Evolutionary conservation across 352 stramenopile genomes (phyloP).

Genomic region (Globisporangium middletonii): DNA sequence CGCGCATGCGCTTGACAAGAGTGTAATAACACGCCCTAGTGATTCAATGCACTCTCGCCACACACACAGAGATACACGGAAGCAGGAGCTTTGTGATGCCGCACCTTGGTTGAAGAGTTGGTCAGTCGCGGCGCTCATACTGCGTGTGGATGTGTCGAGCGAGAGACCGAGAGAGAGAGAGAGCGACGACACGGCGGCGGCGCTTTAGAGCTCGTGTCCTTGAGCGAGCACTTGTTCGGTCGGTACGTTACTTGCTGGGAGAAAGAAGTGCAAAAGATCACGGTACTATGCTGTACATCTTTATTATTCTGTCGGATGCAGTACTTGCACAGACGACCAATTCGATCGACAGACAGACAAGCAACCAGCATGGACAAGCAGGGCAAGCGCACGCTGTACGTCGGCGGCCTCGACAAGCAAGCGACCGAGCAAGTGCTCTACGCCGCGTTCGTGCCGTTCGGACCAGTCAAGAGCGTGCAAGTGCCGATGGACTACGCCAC

Average conservation of each 20-base stretch:
- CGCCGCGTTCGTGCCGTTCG: conserved; percentile 80
- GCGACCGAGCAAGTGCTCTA: conserved; percentile 87
- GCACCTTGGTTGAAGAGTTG: conserved; percentile 83
- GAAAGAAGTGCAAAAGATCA: too few relatives aligned
- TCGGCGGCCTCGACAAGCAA: conserved; percentile 86
- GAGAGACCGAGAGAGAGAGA: neutral
- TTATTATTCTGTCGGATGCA: neutral
- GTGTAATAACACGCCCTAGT: too few relatives aligned
- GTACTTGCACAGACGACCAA: neutral
- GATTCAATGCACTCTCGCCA: too few relatives aligned
- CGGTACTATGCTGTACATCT: neutral
- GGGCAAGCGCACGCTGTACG: conserved; percentile 82
- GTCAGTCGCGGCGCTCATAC: conserved; percentile 78
- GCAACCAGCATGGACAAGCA: conserved; percentile 29
- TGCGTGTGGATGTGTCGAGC: neutral
- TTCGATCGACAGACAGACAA: conserved; percentile 3
- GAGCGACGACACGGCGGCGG: neutral
- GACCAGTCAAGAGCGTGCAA: conserved; percentile 73
- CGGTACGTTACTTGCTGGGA: too few relatives aligned
- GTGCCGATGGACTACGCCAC: conserved; percentile 65
- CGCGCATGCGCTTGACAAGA: too few relatives aligned
- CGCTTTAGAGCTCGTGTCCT: neutral
- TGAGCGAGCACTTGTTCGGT: too few relatives aligned
- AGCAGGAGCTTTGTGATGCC: neutral
- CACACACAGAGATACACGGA: neutral